Evolutionary conservation across 306 rosid genomes (phyloP).

Genomic region (Betula pendula): DNA sequence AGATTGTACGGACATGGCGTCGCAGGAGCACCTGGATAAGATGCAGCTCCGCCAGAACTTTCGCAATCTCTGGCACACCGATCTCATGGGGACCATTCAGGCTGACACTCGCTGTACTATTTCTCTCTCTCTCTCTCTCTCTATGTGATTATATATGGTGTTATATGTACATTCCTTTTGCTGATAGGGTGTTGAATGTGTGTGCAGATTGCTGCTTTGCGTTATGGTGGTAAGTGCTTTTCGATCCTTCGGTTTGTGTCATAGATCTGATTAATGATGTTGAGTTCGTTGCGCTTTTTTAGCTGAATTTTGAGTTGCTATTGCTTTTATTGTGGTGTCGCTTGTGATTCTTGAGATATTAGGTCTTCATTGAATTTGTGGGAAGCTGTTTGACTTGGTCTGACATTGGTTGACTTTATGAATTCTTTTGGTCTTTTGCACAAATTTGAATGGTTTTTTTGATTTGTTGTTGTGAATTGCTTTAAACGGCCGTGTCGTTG

Average conservation of each 20-base stretch:
- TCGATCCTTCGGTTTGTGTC: neutral
- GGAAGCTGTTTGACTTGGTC: neutral
- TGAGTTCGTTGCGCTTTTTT: neutral
- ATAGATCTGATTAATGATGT: slow-evolving; percentile 14
- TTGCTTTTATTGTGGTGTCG: neutral
- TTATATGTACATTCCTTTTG: neutral
- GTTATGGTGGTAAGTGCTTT: slow-evolving; percentile 58
- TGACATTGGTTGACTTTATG: neutral
- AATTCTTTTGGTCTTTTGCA: neutral
- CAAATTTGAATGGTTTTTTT: neutral
- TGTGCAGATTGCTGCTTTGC: slow-evolving; percentile 81
- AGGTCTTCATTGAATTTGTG: neutral
- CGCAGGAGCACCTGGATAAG: slow-evolving; percentile 64
- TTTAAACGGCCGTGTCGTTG: neutral
- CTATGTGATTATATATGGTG: neutral
- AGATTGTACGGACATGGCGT: slow-evolving; percentile 46
- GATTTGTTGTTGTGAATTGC: neutral
- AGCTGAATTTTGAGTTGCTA: neutral
- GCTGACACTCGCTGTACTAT: slow-evolving; percentile 72
- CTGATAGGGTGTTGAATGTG: slow-evolving; percentile 18
- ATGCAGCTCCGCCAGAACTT: slow-evolving; percentile 77
- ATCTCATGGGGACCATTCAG: slow-evolving; percentile 55
- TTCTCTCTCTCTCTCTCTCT: neutral
- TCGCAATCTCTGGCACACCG: slow-evolving; percentile 87
- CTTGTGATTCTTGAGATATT: neutral